Evolutionary conservation across 345 rosid genomes (phyloP), one percentile per base, ranked within the genome.

Genomic region (Syzygium oleosum): DNA sequence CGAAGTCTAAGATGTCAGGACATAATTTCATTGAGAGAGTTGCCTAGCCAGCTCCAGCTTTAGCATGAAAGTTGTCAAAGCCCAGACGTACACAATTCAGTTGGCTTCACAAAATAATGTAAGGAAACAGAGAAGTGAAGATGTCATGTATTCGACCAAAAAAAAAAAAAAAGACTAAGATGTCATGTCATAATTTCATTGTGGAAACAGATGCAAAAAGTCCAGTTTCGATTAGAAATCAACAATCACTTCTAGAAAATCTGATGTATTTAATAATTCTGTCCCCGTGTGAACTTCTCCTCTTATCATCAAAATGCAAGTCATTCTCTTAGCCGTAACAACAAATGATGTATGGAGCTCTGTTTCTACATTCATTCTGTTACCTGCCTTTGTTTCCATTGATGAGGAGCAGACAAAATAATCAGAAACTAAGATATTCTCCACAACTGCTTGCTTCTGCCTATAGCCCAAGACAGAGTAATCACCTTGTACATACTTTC

Each of bases 11-110:
- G n/a, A n/a, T n/a, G n/a, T n/a, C n/a, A n/a, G n/a, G n/a, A n/a
- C n/a, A n/a, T n/a, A n/a, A n/a, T n/a, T n/a, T n/a, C 97, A 93
- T 95, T 3, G 99, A 98, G 49, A 96, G 90, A 58, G 98, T 98
- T 51, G 99, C 99, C 86, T 98, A 98, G 88, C 98, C 96, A 73
- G 98, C 58, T 61, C 96, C 99, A 91, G 98, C 98, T 92, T 95
- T 98, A 80, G 99, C 99, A 99, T 95, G 91, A 90, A 91, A 88
- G 85, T 9, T 55, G 0, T 22, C 27, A 11, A 58, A 10, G n/a
- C 63, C 23, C 12, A 52, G 59, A 83, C 49, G 34, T 43, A 13
- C 14, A 58, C 63, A 59, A 27, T 27, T 59, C 31, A 0, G n/a
- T 56, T 56, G 65, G 65, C 15, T 27, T 59, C 16, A 0, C 15